Evolutionary conservation across 768 basidiomycete genomes (phyloP).

Genomic region (Mycena polygramma): DNA sequence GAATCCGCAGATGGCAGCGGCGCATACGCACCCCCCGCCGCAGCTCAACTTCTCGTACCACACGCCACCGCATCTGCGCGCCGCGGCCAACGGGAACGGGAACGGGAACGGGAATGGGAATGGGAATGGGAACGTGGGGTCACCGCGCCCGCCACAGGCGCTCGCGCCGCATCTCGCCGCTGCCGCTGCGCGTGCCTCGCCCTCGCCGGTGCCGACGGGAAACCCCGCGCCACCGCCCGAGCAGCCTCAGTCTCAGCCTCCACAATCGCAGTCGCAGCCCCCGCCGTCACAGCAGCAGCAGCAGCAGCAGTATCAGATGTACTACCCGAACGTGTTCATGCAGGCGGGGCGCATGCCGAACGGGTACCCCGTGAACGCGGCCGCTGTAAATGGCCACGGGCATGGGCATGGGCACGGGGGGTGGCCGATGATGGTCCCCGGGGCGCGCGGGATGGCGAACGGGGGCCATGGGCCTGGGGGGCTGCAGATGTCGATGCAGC

Average conservation of each 20-base stretch:
- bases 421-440: too few relatives aligned
- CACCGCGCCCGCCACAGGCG: slow-evolving; percentile 33
- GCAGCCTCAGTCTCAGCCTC: slow-evolving; percentile 13
- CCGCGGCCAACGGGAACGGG: slow-evolving; percentile 22
- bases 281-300: slow-evolving; percentile 33
- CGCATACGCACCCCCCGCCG: slow-evolving; percentile 10
- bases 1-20: slow-evolving; percentile 19
- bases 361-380: slow-evolving; percentile 15
- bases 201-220: slow-evolving; percentile 25
- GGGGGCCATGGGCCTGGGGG: slow-evolving; percentile 14
- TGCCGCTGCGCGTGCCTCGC: slow-evolving; percentile 26
- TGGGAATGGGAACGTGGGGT: background rate
- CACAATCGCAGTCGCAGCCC: slow-evolving; percentile 32
- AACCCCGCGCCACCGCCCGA: slow-evolving; percentile 18
- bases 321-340: slow-evolving; percentile 33
- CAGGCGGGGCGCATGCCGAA: slow-evolving; percentile 26
- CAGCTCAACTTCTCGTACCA: slow-evolving; percentile 35
- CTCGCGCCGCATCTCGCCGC: slow-evolving; percentile 29
- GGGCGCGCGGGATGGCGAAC: background rate
- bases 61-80: slow-evolving; percentile 34
- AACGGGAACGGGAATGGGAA: background rate
- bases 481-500: slow-evolving; percentile 28
- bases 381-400: slow-evolving; percentile 10
- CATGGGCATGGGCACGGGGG: too few relatives aligned
- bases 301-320: slow-evolving; percentile 39